Evolutionary conservation across 768 basidiomycete species (phyloP), one percentile per base, ranked within the genome.

Genomic region (Xerocomellus intermedius): DNA sequence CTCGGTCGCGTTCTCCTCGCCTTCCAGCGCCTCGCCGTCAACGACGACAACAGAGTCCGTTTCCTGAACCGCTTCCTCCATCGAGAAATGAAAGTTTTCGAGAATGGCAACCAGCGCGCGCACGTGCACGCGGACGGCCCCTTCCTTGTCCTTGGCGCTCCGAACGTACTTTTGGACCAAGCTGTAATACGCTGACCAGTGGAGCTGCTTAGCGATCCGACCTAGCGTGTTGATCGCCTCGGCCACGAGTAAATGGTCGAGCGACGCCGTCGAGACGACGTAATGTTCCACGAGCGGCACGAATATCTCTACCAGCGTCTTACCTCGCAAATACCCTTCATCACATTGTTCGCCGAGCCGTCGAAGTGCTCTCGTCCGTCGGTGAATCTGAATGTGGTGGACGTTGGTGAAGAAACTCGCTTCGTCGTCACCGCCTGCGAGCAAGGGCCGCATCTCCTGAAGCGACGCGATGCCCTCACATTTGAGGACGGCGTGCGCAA

Each of bases 391-490:
- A 42, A 98, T 83, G 67, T 99, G 97, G 50, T 89, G 83, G 47
- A 98, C 84, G 71, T 99, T 99, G 77, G 87, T 87, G 81, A 99
- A 98, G 75, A 98, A 95, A 67, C 89, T 94, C 33, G 93, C 94
- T 70, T 99, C 96, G 46, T 90, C 87, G 66, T 98, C 94, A 1
- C 92, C 95, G 16, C 79, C 84, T 8, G 90, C 91, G 33, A 98
- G 79, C 8, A 98, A 73, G 12, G 85, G 79, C 22, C 75, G 82
- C 85, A 98, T 86, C 66, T 98, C 94, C 47, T 83, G 84, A 26
- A 98, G 71, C 2, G 80, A 69, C 0, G 74, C 65, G 30, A 94
- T 75, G 19, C 77, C 71, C 5, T 78, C 74, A 60, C 89, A 90
- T 56, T 79, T 82, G 36, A 77, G 74, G 8, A 96, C 85, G 1